These are phyloP conservation scores for Hylodesmum podocarpum DNA, from an alignment of 306 rosid species.

Conservation along the genomic window DNA sequence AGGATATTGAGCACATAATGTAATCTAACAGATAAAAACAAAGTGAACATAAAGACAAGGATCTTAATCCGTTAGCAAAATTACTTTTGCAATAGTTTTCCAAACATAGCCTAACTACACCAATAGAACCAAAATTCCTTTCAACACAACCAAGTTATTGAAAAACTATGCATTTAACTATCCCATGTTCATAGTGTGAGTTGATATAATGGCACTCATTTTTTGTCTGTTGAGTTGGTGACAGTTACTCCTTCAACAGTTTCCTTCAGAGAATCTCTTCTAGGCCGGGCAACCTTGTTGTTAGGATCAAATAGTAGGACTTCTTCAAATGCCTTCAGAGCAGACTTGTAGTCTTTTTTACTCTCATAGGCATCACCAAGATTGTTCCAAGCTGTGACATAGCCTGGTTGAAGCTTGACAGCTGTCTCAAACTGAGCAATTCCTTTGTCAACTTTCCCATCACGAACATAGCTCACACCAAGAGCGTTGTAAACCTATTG, in stretches of 20 bases:
- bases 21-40: too few relatives aligned
- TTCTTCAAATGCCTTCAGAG: constrained; percentile 93
- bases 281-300: constrained; percentile 84
- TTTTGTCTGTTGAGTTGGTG: constrained; percentile 65
- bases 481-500: constrained; percentile 89
- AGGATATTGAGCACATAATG: too few relatives aligned
- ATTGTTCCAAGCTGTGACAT: constrained; percentile 97
- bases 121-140: constrained; percentile 30
- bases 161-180: constrained; percentile 18
- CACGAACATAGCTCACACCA: constrained; percentile 83
- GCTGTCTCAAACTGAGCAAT: constrained; percentile 83
- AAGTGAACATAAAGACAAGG: too few relatives aligned
- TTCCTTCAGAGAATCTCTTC: constrained; percentile 72
- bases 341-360: constrained; percentile 70
- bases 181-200: constrained; percentile 5
- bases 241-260: constrained; percentile 71
- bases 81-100: too few relatives aligned
- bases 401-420: constrained; percentile 92
- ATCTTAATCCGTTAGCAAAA: too few relatives aligned
- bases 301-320: constrained; percentile 91
- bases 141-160: constrained; percentile 21
- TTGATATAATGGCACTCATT: constrained; percentile 32
- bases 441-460: constrained; percentile 86
- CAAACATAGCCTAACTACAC: too few relatives aligned
- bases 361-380: constrained; percentile 94